Percentiles rank a stretch among this genome's conserved stretches.
phyloP scores from a whole-genome alignment of 2,329 filamentous ascomycete genomes.

The Didymella glomerata region DNA sequence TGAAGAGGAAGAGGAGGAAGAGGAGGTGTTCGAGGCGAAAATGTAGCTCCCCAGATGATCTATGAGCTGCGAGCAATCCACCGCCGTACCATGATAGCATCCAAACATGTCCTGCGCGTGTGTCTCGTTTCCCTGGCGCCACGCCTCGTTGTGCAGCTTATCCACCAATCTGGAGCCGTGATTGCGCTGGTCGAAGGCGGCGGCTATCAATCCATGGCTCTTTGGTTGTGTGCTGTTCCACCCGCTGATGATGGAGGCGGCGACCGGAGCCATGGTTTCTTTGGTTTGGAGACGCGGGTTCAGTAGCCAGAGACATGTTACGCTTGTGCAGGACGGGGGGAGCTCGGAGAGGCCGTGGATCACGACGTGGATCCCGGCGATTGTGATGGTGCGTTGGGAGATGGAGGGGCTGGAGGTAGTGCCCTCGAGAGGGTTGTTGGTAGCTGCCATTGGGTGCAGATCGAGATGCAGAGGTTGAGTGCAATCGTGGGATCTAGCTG shows the following conservation, averaged over 20 bases:
- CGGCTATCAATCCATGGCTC: constrained; percentile 73
- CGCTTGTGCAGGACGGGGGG: constrained; percentile 58
- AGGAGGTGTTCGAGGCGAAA: constrained; percentile 59
- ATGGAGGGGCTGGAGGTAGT: constrained; percentile 53
- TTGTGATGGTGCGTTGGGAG: constrained; percentile 72
- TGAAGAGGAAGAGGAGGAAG: constrained; percentile 78
- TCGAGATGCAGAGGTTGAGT: neutral
- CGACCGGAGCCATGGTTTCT: constrained; percentile 78
- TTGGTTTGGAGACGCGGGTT: constrained; percentile 78
- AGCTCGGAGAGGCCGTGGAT: constrained; percentile 85
- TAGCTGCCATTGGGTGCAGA: constrained; percentile 40
- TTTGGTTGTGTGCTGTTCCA: constrained; percentile 65
- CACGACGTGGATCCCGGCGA: constrained; percentile 80
- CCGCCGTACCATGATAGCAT: constrained; percentile 74
- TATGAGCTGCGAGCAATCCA: constrained; percentile 79
- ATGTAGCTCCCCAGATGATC: constrained; percentile 59
- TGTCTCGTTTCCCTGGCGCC: constrained; percentile 77
- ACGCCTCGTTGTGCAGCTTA: constrained; percentile 75
- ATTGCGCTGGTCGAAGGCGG: constrained; percentile 91
- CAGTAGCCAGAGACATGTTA: constrained; percentile 90
- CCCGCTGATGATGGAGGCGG: constrained; percentile 70
- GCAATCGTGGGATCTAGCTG: neutral
- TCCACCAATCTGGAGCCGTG: constrained; percentile 79
- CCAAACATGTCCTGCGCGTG: constrained; percentile 95
- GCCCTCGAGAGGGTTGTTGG: constrained; percentile 48